These are phyloP conservation scores for Phytopythium vexans DNA, from an alignment of 352 stramenopile genomes.

Conservation along the genomic window DNA sequence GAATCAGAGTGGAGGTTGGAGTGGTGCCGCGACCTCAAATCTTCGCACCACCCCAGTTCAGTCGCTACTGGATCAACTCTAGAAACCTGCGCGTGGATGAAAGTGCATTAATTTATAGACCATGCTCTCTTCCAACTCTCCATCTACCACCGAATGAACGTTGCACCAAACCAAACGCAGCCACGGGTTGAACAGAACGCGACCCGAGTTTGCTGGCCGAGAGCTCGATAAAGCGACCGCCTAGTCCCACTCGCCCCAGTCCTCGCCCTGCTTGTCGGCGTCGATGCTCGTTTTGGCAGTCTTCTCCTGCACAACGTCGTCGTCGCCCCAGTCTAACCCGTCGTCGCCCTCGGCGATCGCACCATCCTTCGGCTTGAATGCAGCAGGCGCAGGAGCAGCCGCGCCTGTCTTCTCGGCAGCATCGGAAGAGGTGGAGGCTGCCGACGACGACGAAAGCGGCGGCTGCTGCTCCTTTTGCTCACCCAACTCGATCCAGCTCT, in stretches of 20 bases:
- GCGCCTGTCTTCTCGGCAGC: not conserved
- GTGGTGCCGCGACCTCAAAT: not conserved
- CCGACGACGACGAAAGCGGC: constrained; percentile 40
- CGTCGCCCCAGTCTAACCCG: constrained; percentile 63
- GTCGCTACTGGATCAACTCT: constrained; percentile 28
- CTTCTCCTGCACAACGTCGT: constrained; percentile 32
- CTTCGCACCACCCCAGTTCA: constrained; percentile 10
- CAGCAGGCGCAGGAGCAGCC: not conserved
- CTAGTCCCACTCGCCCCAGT: constrained; percentile 77
- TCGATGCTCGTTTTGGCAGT: constrained; percentile 21
- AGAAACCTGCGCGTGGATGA: not conserved
- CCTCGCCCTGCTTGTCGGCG: constrained; percentile 39
- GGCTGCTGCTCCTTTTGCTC: constrained; percentile 46
- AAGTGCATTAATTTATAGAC: constrained; percentile 1
- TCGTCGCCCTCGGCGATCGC: constrained; percentile 34
- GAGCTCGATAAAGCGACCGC: too few species aligned
- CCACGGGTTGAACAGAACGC: too few species aligned
- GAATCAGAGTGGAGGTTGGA: not conserved
- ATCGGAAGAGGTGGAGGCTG: constrained; percentile 24
- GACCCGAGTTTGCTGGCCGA: too few species aligned
- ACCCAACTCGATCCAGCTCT: constrained; percentile 68
- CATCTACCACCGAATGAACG: too few species aligned
- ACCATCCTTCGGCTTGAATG: constrained; percentile 18
- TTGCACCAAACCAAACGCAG: too few species aligned
- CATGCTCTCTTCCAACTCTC: not conserved